A percentile compares a stretch with the other conserved stretches of the same genome.
Evolutionary conservation across 495 filamentous ascomycete species (phyloP).

Genomic region (Penicillium dipodomyicola): DNA sequence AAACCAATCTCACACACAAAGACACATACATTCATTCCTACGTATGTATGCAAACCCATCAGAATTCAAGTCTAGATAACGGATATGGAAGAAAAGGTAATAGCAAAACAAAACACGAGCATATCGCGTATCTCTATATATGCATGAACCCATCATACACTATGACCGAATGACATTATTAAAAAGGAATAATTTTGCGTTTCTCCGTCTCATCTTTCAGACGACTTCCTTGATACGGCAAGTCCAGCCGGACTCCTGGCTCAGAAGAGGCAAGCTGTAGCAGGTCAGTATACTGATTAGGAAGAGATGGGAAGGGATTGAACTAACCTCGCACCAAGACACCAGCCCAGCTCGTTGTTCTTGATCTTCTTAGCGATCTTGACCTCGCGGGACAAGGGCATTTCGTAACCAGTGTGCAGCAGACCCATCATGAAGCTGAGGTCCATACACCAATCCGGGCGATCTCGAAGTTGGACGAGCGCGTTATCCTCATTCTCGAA

Average conservation of each 20-base stretch:
- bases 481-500: constrained; percentile 74
- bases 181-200: constrained; percentile 28
- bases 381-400: constrained; percentile 93
- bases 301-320: neutral
- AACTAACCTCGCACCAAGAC: constrained; percentile 85
- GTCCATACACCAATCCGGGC: constrained; percentile 91
- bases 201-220: constrained; percentile 29
- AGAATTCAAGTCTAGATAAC: constrained; percentile 23
- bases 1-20: constrained; percentile 1
- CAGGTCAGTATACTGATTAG: constrained; percentile 30
- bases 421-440: constrained; percentile 92
- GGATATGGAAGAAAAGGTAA: constrained; percentile 14
- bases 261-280: constrained; percentile 68
- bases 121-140: constrained; percentile 29
- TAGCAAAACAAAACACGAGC: constrained; percentile 12
- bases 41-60: constrained; percentile 5
- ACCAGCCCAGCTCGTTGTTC: constrained; percentile 96
- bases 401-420: constrained; percentile 94
- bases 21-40: constrained; percentile 3
- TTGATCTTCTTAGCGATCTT: constrained; percentile 98
- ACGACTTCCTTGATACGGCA: constrained; percentile 66
- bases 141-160: constrained; percentile 34
- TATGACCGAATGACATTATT: constrained; percentile 27
- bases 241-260: constrained; percentile 70
- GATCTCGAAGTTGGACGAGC: constrained; percentile 64